Conservation (phyloP, 2,329 filamentous ascomycete genomes). For the Alternaria longipes region DNA sequence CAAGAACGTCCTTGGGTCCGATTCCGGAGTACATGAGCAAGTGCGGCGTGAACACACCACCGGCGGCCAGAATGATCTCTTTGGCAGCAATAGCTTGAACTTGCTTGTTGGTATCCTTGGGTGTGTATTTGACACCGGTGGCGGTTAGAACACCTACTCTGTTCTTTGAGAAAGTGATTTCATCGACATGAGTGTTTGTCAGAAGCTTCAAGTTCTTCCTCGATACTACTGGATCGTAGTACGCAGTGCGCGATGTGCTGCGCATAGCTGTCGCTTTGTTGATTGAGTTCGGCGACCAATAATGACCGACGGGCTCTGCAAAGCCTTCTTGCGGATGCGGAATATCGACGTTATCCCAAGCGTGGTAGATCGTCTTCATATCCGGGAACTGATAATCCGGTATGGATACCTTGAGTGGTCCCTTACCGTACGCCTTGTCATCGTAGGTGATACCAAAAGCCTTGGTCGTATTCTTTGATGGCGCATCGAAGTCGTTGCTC, state of each 20-base stretch:
- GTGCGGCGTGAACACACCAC: constrained; percentile 65
- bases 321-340: constrained; percentile 20
- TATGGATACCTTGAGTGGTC: constrained; percentile 13
- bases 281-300: constrained; percentile 35
- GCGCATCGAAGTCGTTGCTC: constrained; percentile 26
- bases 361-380: constrained; percentile 14
- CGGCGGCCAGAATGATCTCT: constrained; percentile 69
- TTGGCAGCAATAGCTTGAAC: constrained; percentile 31
- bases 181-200: constrained; percentile 13
- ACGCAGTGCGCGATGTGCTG: constrained; percentile 14
- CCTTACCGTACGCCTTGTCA: constrained; percentile 18
- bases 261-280: constrained; percentile 20
- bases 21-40: constrained; percentile 47
- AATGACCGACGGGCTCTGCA: constrained; percentile 32
- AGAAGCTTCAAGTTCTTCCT: constrained; percentile 22
- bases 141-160: constrained; percentile 6
- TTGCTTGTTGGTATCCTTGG: constrained; percentile 17
- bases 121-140: constrained; percentile 18
- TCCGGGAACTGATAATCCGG: constrained; percentile 25
- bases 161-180: constrained; percentile 14
- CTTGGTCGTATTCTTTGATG: constrained; percentile 12
- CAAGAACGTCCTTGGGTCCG: constrained; percentile 31
- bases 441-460: constrained; percentile 29
- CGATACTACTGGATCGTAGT: constrained; percentile 24
- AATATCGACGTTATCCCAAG: constrained; percentile 13